Conservation (phyloP, 257 asterid genomes). For the Voacanga thouarsii region DNA sequence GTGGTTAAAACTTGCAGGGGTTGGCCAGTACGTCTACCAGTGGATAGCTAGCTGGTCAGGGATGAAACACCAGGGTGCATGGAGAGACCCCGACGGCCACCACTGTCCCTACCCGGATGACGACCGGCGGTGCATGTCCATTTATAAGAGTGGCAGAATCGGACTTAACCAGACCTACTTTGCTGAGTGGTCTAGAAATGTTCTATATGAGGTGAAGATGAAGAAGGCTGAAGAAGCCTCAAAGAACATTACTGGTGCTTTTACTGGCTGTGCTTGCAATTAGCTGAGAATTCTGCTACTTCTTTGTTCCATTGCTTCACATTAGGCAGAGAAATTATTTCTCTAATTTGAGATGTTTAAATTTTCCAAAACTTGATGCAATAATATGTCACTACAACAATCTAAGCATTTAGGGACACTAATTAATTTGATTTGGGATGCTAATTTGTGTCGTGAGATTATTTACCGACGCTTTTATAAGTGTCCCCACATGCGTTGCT, state of each 20-base stretch:
- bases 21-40: slow-evolving; percentile 62
- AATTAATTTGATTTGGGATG: too few species aligned
- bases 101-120: slow-evolving; percentile 47
- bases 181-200: slow-evolving; percentile 49
- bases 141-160: slow-evolving; percentile 49
- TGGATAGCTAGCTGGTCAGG: slow-evolving; percentile 81
- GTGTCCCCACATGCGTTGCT: too few species aligned
- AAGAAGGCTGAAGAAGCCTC: slow-evolving; percentile 30
- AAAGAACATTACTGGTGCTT: slow-evolving; percentile 9
- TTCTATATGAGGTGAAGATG: slow-evolving; percentile 31
- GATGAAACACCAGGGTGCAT: slow-evolving; percentile 68
- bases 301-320: not conserved
- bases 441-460: too few species aligned
- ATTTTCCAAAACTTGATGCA: not conserved
- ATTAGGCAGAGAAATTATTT: not conserved
- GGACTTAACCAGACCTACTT: slow-evolving; percentile 54
- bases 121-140: slow-evolving; percentile 61
- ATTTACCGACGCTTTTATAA: too few species aligned
- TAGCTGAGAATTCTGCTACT: slow-evolving; percentile 2
- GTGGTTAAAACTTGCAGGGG: slow-evolving; percentile 65
- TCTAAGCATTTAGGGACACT: too few species aligned
- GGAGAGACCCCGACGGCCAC: slow-evolving; percentile 62
- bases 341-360: too few species aligned
- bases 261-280: slow-evolving; percentile 35
- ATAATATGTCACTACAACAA: too few species aligned